These are phyloP conservation scores for Bassia scoparia DNA, from an alignment of 148 eudicot genomes.

Conservation along the genomic window DNA sequence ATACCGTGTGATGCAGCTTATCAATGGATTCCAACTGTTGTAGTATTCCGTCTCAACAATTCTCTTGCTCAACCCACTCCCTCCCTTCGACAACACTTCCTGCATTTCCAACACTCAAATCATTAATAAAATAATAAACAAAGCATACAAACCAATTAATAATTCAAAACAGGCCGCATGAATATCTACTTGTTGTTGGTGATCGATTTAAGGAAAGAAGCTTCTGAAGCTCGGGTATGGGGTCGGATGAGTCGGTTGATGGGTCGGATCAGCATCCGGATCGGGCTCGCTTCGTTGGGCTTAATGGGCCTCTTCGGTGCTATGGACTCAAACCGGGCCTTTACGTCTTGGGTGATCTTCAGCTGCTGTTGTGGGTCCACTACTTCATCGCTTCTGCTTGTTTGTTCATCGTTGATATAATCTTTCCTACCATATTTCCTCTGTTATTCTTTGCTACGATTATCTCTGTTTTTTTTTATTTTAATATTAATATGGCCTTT, in stretches of 20 bases:
- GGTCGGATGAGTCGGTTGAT: slow-evolving; percentile 3
- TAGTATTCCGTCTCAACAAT: slow-evolving; percentile 70
- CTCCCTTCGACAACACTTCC: slow-evolving; percentile 22
- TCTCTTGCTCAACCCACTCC: slow-evolving; percentile 33
- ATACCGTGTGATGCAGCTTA: slow-evolving; percentile 67
- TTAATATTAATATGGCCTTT: background rate
- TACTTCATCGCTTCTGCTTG: slow-evolving; percentile 76
- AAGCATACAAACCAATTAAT: too few relatives aligned
- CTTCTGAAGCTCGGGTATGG: slow-evolving; percentile 54
- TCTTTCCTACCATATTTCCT: slow-evolving; percentile 24
- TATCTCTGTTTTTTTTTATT: background rate
- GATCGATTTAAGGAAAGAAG: slow-evolving; percentile 45
- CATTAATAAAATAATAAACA: background rate
- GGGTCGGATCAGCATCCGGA: slow-evolving; percentile 21
- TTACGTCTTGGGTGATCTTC: slow-evolving; percentile 37
- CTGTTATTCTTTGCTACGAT: background rate
- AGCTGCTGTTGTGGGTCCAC: slow-evolving; percentile 44
- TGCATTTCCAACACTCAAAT: background rate
- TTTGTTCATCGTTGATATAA: slow-evolving; percentile 30
- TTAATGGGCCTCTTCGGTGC: slow-evolving; percentile 50
- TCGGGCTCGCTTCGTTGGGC: slow-evolving; percentile 67
- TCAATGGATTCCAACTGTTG: slow-evolving; percentile 51
- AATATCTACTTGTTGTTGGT: slow-evolving; percentile 40
- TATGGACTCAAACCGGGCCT: slow-evolving; percentile 46
- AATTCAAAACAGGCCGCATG: too few relatives aligned